Conservation (phyloP, 164 flowering plant genomes). For the Vitis riparia region DNA sequence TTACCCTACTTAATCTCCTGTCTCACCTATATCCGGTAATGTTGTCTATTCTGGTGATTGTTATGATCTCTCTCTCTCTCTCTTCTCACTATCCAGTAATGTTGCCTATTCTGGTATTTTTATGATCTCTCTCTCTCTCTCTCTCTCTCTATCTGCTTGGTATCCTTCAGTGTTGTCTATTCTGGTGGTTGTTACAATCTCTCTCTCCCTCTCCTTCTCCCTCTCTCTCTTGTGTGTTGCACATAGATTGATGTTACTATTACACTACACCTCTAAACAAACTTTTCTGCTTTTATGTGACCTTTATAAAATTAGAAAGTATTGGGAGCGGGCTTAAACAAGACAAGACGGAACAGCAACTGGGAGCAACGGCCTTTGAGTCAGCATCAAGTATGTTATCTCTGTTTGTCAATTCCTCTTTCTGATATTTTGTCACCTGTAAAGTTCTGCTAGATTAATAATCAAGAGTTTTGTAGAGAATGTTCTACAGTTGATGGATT, state of each 20-base stretch:
- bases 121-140: background rate
- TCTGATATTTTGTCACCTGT: background rate
- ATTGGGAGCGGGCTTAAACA: constrained; percentile 83
- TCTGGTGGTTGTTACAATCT: background rate
- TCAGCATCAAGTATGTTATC: constrained; percentile 58
- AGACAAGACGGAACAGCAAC: constrained; percentile 86
- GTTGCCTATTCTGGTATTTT: background rate
- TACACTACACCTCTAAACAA: background rate
- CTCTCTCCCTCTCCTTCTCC: background rate
- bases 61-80: background rate
- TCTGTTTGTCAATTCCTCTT: background rate
- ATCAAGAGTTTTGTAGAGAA: too few relatives aligned
- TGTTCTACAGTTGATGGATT: too few relatives aligned
- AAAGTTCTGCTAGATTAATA: too few relatives aligned
- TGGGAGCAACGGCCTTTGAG: constrained; percentile 95
- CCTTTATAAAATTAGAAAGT: constrained; percentile 53
- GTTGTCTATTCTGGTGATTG: background rate
- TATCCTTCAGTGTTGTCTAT: background rate
- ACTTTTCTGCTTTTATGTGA: background rate
- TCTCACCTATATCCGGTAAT: too few relatives aligned
- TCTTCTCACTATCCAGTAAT: too few relatives aligned
- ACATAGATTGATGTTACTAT: background rate
- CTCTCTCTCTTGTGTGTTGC: too few relatives aligned
- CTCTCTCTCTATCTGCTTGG: background rate
- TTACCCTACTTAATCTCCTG: too few relatives aligned